Evolutionary conservation across 2,329 filamentous ascomycete species (phyloP).

Genomic region (Botrytis squamosa): DNA sequence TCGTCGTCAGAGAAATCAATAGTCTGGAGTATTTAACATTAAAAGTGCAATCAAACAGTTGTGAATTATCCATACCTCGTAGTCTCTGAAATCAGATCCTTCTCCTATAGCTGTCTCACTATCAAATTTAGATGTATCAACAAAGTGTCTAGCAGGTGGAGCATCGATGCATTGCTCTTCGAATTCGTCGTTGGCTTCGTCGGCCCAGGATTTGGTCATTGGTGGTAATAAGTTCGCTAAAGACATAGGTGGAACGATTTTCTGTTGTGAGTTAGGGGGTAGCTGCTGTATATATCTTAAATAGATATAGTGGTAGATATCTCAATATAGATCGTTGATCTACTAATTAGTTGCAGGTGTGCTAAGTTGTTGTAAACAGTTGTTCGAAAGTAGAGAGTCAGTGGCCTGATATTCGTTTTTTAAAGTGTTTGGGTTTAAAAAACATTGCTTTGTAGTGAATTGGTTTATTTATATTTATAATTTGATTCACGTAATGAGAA

Average conservation of each 20-base stretch:
- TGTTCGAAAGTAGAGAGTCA: neutral
- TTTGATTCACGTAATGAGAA: neutral
- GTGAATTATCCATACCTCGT: neutral
- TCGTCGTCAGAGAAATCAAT: neutral
- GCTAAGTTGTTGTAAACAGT: neutral
- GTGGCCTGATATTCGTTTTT: too few species aligned
- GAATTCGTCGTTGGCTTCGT: slow-evolving; percentile 4
- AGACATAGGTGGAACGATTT: neutral
- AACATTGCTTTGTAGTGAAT: neutral
- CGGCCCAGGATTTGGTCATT: slow-evolving; percentile 2
- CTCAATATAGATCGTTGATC: neutral
- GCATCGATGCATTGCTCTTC: neutral
- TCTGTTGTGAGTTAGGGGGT: neutral
- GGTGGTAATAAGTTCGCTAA: slow-evolving; percentile 8
- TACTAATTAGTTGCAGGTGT: neutral
- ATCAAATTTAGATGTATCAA: neutral
- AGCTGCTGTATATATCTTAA: neutral
- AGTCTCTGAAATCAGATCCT: slow-evolving; percentile 1
- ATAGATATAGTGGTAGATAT: neutral
- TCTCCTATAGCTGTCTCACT: neutral
- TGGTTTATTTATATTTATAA: too few species aligned
- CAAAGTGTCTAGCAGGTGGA: neutral
- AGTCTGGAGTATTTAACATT: neutral
- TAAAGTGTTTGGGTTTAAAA: neutral
- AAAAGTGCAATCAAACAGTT: neutral